Conservation (phyloP, 306 rosid genomes). For the Vachellia pachyceras region DNA sequence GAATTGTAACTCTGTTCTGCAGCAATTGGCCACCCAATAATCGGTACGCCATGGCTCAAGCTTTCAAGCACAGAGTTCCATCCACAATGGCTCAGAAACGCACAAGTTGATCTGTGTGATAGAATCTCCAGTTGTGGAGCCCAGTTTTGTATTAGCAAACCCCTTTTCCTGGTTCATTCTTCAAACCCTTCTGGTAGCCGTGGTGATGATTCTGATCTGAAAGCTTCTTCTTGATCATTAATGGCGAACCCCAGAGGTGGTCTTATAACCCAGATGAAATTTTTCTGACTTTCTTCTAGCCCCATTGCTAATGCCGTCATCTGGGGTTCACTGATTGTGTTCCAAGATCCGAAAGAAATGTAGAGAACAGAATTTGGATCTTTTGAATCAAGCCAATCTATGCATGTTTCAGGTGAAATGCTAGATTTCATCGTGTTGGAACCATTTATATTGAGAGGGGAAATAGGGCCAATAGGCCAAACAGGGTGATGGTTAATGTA, state of each 20-base stretch:
- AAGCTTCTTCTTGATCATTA: conserved; percentile 45
- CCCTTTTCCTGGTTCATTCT: conserved; percentile 44
- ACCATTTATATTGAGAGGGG: conserved; percentile 17
- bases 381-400: conserved; percentile 57
- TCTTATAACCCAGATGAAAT: conserved; percentile 72
- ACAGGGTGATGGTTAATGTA: conserved; percentile 41
- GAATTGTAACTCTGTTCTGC: conserved; percentile 73
- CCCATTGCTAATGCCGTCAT: conserved; percentile 79
- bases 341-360: conserved; percentile 83
- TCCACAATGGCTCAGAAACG: conserved; percentile 78
- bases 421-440: conserved; percentile 39
- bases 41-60: conserved; percentile 69
- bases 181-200: conserved; percentile 75
- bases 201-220: conserved; percentile 37
- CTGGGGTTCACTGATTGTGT: conserved; percentile 58
- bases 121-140: conserved; percentile 80
- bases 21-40: conserved; percentile 76
- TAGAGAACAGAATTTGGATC: conserved; percentile 56
- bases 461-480: conserved; percentile 64
- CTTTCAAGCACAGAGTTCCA: conserved; percentile 84
- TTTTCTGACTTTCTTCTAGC: conserved; percentile 56
- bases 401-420: conserved; percentile 49
- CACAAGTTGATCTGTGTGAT: conserved; percentile 58
- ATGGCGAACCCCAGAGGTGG: conserved; percentile 69
- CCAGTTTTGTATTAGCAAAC: conserved; percentile 66